Evolutionary conservation across 2,329 filamentous ascomycete genomes (phyloP).

Genomic region (Fusarium concolor): DNA sequence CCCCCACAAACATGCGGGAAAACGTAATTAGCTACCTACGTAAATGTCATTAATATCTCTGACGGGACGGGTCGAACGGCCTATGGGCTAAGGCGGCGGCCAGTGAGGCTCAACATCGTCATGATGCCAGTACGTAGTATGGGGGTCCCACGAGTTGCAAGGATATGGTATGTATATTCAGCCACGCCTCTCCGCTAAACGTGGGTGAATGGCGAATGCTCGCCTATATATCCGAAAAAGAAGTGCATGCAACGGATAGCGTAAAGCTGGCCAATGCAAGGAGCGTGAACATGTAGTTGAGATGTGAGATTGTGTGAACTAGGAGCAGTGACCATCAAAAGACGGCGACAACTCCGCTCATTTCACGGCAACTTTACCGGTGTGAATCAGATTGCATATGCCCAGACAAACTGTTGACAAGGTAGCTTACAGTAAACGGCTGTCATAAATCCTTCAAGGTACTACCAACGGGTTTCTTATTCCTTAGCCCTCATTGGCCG

Average conservation of each 20-base stretch:
- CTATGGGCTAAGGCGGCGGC: slow-evolving; percentile 25
- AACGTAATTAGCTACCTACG: background rate
- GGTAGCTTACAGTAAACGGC: background rate
- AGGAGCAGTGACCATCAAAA: background rate
- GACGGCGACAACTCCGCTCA: slow-evolving; percentile 1
- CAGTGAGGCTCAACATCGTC: slow-evolving; percentile 36
- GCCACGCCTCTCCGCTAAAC: slow-evolving; percentile 20
- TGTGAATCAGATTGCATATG: slow-evolving; percentile 15
- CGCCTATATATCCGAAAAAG: slow-evolving; percentile 18
- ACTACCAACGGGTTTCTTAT: background rate
- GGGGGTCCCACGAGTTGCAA: slow-evolving; percentile 26
- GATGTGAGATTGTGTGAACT: background rate
- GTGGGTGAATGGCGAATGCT: slow-evolving; percentile 11
- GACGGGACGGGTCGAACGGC: slow-evolving; percentile 24
- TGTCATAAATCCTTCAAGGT: slow-evolving; percentile 6
- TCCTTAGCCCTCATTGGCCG: slow-evolving; percentile 7
- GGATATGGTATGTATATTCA: background rate
- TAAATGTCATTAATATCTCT: background rate
- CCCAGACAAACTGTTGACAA: slow-evolving; percentile 9
- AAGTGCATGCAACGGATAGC: background rate
- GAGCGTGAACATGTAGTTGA: background rate
- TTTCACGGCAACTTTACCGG: slow-evolving; percentile 13
- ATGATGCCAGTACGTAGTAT: slow-evolving; percentile 24
- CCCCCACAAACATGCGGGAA: slow-evolving; percentile 9
- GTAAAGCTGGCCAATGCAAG: slow-evolving; percentile 10